Conservation (phyloP, 306 rosid genomes). For the Ochetophila trinervis region DNA sequence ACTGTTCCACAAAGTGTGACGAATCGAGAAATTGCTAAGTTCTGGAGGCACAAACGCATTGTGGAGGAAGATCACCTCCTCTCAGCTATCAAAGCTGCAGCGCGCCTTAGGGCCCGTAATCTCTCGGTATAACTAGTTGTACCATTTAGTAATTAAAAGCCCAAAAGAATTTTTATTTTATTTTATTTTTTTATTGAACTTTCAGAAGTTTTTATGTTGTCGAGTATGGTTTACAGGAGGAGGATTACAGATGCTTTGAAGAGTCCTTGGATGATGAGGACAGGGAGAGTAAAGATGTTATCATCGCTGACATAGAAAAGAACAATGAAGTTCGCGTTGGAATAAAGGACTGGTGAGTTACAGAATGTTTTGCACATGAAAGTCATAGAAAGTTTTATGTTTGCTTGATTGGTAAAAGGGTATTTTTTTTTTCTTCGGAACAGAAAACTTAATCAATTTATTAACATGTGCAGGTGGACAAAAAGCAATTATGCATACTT, state of each 20-base stretch:
- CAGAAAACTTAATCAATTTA: too few relatives aligned
- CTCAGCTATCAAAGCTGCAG: constrained; percentile 78
- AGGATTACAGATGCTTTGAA: constrained; percentile 51
- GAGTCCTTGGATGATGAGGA: constrained; percentile 40
- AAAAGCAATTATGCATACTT: constrained; percentile 81
- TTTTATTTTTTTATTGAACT: too few relatives aligned
- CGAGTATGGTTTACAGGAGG: constrained; percentile 38
- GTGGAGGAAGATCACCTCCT: constrained; percentile 76
- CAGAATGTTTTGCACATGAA: not conserved
- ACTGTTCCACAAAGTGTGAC: constrained; percentile 48
- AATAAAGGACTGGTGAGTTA: constrained; percentile 79
- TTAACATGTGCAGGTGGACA: constrained; percentile 67
- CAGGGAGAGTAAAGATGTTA: constrained; percentile 13
- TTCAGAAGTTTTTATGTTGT: constrained; percentile 1
- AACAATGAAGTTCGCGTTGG: constrained; percentile 57
- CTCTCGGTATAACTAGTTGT: constrained; percentile 44
- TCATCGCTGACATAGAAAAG: constrained; percentile 11
- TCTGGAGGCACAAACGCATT: constrained; percentile 63
- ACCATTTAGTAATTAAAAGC: too few relatives aligned
- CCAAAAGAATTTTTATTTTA: too few relatives aligned
- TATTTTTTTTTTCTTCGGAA: not conserved
- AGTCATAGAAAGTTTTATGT: not conserved
- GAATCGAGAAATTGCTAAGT: constrained; percentile 67
- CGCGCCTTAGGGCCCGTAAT: constrained; percentile 60
- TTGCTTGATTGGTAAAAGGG: not conserved